Percentiles rank a stretch among this genome's conserved stretches.
Conservation (phyloP, 805 yeast species). For the Myxozyma neglecta region DNA sequence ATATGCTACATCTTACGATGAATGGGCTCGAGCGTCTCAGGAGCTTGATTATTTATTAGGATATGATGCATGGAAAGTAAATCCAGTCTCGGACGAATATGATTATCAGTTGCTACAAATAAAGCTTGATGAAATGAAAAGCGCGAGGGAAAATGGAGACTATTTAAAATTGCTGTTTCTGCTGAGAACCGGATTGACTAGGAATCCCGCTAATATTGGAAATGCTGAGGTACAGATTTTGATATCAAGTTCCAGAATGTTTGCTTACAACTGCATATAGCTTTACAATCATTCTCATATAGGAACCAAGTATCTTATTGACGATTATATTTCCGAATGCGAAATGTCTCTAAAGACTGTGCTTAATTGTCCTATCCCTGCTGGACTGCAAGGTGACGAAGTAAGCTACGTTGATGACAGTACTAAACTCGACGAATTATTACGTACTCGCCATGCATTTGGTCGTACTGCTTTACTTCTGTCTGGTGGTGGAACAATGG, state of each 20-base stretch:
- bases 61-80: conserved; percentile 70
- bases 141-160: conserved; percentile 60
- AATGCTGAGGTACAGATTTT: conserved; percentile 50
- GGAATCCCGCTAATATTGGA: conserved; percentile 87
- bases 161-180: conserved; percentile 63
- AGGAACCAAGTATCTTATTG: conserved; percentile 83
- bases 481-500: conserved; percentile 95
- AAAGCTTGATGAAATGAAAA: conserved; percentile 55
- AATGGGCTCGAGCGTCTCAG: conserved; percentile 68
- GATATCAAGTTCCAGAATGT: background rate
- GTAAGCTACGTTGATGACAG: conserved; percentile 54
- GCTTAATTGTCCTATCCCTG: conserved; percentile 33
- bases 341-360: conserved; percentile 45
- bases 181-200: conserved; percentile 78
- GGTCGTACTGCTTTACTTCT: conserved; percentile 94
- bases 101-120: conserved; percentile 63
- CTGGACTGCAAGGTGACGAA: conserved; percentile 30
- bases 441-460: conserved; percentile 84
- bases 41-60: conserved; percentile 63
- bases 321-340: conserved; percentile 81
- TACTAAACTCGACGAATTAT: conserved; percentile 71
- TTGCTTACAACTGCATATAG: conserved; percentile 7
- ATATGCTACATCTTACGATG: conserved; percentile 39
- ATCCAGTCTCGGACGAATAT: conserved; percentile 60
- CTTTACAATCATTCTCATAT: conserved; percentile 75